These are phyloP conservation scores for Dispira simplex DNA, from an alignment of 192 early-diverging fungal species.

Conservation along the genomic window DNA sequence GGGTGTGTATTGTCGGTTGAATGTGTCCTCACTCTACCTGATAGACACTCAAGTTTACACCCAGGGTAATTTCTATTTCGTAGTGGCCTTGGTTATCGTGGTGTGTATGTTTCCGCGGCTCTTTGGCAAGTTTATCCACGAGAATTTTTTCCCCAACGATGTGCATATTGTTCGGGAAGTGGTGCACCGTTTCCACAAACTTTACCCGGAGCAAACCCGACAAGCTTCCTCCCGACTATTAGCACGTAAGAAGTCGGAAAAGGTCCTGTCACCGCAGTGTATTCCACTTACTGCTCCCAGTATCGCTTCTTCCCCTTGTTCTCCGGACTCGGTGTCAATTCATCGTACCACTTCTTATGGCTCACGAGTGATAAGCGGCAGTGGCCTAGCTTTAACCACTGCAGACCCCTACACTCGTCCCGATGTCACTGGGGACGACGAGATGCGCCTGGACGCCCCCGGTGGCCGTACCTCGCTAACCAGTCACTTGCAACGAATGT, in stretches of 20 bases:
- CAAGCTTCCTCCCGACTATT: too few species aligned
- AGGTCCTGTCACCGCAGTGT: conserved; percentile 9
- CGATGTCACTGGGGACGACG: too few species aligned
- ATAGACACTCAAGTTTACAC: conserved; percentile 41
- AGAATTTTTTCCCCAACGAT: conserved; percentile 63
- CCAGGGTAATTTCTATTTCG: conserved; percentile 52
- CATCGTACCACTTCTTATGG: not conserved
- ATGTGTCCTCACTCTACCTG: conserved; percentile 31
- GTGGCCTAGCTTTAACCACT: too few species aligned
- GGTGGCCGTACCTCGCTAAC: too few species aligned
- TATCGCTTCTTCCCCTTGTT: too few species aligned
- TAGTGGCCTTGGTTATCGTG: conserved; percentile 34
- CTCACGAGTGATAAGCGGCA: too few species aligned
- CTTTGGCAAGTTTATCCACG: conserved; percentile 42
- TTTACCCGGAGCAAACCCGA: too few species aligned
- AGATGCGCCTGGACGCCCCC: too few species aligned
- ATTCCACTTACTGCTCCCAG: conserved; percentile 8
- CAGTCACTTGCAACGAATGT: conserved; percentile 5
- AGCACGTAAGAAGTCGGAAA: too few species aligned
- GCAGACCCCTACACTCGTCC: too few species aligned
- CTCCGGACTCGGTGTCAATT: not conserved
- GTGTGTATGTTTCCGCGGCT: conserved; percentile 63
- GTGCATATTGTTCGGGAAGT: conserved; percentile 75
- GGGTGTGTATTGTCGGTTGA: conserved; percentile 36
- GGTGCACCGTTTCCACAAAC: conserved; percentile 16